These are phyloP conservation scores for Entamoeba invadens DNA, from an alignment of 208 protist species.

Conservation along the genomic window DNA sequence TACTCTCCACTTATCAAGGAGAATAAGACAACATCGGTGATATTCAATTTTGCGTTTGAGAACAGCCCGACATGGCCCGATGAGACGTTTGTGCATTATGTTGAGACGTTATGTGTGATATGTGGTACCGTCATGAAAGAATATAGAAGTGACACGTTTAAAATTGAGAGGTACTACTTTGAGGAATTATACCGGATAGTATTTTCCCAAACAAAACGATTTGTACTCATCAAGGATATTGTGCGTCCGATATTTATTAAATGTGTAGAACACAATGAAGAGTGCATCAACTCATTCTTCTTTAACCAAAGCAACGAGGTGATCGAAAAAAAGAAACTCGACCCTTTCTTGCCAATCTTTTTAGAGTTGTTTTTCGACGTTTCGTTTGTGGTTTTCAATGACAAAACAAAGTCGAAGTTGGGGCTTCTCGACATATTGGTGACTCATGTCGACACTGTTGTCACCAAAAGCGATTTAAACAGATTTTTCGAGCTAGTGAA, in stretches of 20 bases:
- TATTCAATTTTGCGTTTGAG: neutral
- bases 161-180: neutral
- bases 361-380: neutral
- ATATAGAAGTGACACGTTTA: neutral
- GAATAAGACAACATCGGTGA: neutral
- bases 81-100: neutral
- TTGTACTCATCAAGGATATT: neutral
- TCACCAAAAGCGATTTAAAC: neutral
- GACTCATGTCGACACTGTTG: neutral
- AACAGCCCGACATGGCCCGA: neutral
- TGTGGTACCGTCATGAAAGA: neutral
- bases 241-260: neutral
- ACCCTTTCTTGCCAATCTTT: neutral
- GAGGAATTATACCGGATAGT: neutral
- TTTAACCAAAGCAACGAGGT: neutral
- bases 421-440: neutral
- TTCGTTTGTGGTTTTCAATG: neutral
- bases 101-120: neutral
- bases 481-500: neutral
- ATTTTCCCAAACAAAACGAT: neutral
- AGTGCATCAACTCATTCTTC: neutral
- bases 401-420: neutral
- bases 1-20: neutral
- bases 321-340: neutral
- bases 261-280: neutral